Base-by-base conservation (phyloP, 148 eudicot species). In the Diospyros lotus region DNA sequence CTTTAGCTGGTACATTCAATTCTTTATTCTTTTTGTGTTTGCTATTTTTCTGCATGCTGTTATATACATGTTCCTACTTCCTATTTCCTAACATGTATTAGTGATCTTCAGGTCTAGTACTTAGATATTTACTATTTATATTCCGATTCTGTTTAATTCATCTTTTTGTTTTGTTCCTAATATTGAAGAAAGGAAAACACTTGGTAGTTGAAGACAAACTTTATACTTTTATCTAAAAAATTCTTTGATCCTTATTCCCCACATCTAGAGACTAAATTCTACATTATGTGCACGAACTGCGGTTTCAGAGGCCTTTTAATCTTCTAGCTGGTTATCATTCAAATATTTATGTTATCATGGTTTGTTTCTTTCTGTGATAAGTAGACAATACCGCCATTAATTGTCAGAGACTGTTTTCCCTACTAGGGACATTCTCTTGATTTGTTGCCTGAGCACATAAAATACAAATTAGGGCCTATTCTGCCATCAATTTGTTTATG, bases 101-200 rank as follows among this genome's bases (percentile, higher is more conserved):
- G 58, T 68, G 11, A 51, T 68, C 42, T 68, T 68, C 43, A n/a
- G 44, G 5, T 28, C 5, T 28, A 17, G 41, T 52, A 12, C 61
- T 17, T 14, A 63, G 9, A 9, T 40, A 38, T 50, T 68, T 68
- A n/a, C 28, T 39, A 14, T 3, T 69, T 44, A 53, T 52, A 39
- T 40, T 38, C 39, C 53, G 72, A 28, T 60, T 6, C 52, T 10
- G 14, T 53, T 69, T 45, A 43, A 17, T 43, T 40, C 15, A 45
- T 44, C 48, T 66, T 66, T 9, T 64, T 45, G 9, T 66, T 66
- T 51, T 9, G 54, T 68, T 41, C 71, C 40, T 68, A 13, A 50
- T 9, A 2, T 68, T 68, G 15, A 55, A 11, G 4, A 9, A 12
- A 28, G 56, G 56, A 50, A 10, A 51, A 28, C 44, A 50, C 42